Evolutionary conservation across 768 basidiomycete species (phyloP), one percentile per base, ranked within the genome.

Genomic region (Lactarius quietus): DNA sequence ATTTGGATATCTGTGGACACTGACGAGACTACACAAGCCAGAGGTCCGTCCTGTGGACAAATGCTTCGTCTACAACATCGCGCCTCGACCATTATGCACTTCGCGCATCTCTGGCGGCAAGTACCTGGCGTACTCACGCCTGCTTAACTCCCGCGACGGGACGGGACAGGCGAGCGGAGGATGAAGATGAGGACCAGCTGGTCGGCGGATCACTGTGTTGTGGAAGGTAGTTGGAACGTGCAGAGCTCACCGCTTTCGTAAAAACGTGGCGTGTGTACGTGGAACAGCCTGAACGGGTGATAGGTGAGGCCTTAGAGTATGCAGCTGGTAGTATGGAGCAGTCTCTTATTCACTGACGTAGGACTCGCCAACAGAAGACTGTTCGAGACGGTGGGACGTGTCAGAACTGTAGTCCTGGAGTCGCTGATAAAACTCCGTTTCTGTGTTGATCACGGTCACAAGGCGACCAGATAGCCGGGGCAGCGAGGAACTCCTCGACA

Each of bases 161-260:
- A 83, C 26, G 79, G 75, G 38, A 73, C 67, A 18, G 84, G 85
- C 1, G 81, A 82, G 69, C 76, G 84, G 66, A 78, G 86, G 69
- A 73, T 89, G 43, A 83, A 83, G 76, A 73, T 88, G 43, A 83
- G 83, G 12, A 78, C 93, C 6, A 90, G 88, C 68, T 95, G 93
- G 90, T 86, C 85, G 66, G 93, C 89, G 56, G 93, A 95, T 70
- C 93, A 95, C 75, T 78, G 93, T 18, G 86, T 95, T 8, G 86
- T 94, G 12, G 93, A 95, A 73, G 93, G 93, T n/a, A n/a, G n/a
- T n/a, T n/a, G n/a, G n/a, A n/a, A n/a, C n/a, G n/a, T 5, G 93
- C 92, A 1, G 93, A 95, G 77, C 73, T 95, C 67, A 91, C 90
- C 60, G 92, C 90, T 68, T 93, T 95, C 73, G 89, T 93, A 66